Evolutionary conservation across 805 yeast genomes (phyloP).

Genomic region (Ascoidea tarda): DNA sequence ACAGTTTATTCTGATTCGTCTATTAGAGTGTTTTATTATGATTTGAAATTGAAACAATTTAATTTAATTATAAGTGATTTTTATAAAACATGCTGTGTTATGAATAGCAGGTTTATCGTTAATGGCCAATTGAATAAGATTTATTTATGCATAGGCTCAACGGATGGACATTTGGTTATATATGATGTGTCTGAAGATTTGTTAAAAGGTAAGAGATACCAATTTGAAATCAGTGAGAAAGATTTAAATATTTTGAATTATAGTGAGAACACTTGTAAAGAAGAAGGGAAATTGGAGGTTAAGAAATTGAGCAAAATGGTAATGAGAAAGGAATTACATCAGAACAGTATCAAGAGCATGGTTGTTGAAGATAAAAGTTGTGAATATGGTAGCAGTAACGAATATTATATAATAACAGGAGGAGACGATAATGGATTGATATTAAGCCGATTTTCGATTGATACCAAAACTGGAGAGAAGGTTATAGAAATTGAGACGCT

Average conservation of each 20-base stretch:
- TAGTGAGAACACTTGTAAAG: neutral
- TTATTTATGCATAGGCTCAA: conserved; percentile 45
- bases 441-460: conserved; percentile 22
- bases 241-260: too few relatives aligned
- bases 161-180: conserved; percentile 66
- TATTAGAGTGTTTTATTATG: conserved; percentile 50
- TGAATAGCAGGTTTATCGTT: conserved; percentile 38
- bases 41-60: conserved; percentile 24
- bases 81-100: conserved; percentile 67
- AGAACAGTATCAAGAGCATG: conserved; percentile 71
- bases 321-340: conserved; percentile 48
- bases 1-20: conserved; percentile 81
- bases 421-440: conserved; percentile 85
- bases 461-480: conserved; percentile 10
- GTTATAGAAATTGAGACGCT: conserved; percentile 20
- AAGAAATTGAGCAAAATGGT: conserved; percentile 17
- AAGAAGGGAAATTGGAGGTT: neutral
- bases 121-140: conserved; percentile 11
- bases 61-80: conserved; percentile 27
- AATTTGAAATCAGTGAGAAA: neutral
- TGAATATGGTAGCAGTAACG: neutral
- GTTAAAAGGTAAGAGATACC: neutral
- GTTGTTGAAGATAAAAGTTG: conserved; percentile 14
- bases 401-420: conserved; percentile 44
- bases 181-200: conserved; percentile 31